Conservation (phyloP, 345 rosid genomes). For the Corchorus olitorius region DNA sequence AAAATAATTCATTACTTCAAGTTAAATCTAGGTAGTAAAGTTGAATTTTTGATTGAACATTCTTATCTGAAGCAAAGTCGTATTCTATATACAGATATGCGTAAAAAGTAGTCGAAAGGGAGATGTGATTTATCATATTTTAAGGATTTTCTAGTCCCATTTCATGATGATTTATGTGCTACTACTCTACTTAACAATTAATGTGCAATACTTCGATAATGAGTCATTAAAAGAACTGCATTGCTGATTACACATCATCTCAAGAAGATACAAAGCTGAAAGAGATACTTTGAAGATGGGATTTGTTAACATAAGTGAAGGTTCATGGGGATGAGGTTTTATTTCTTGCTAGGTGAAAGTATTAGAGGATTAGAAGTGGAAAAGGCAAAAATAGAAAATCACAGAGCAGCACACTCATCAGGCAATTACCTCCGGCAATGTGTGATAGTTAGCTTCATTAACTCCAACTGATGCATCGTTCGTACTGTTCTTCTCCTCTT, state of each 20-base stretch:
- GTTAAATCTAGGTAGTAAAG: background rate
- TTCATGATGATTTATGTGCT: background rate
- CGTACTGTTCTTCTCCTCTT: conserved; percentile 24
- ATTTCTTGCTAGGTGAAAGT: conserved; percentile 16
- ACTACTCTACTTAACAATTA: background rate
- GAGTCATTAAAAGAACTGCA: conserved; percentile 11
- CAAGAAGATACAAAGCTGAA: conserved; percentile 29
- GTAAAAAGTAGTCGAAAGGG: background rate
- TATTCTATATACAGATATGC: background rate
- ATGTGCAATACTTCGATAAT: conserved; percentile 8
- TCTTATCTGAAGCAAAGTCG: background rate
- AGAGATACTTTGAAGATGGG: conserved; percentile 5
- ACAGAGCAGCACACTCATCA: conserved; percentile 34
- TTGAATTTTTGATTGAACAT: background rate
- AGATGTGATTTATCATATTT: background rate
- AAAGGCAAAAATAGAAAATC: conserved; percentile 9
- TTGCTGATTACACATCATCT: conserved; percentile 1
- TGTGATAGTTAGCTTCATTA: conserved; percentile 32
- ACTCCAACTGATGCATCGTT: conserved; percentile 34
- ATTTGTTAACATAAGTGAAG: conserved; percentile 16
- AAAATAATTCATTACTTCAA: background rate
- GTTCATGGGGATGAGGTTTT: conserved; percentile 14
- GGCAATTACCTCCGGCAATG: conserved; percentile 56
- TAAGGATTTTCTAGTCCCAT: background rate
- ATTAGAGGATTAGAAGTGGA: background rate